phyloP scores from a whole-genome alignment of 495 filamentous ascomycete species.

The Extremus antarcticus region DNA sequence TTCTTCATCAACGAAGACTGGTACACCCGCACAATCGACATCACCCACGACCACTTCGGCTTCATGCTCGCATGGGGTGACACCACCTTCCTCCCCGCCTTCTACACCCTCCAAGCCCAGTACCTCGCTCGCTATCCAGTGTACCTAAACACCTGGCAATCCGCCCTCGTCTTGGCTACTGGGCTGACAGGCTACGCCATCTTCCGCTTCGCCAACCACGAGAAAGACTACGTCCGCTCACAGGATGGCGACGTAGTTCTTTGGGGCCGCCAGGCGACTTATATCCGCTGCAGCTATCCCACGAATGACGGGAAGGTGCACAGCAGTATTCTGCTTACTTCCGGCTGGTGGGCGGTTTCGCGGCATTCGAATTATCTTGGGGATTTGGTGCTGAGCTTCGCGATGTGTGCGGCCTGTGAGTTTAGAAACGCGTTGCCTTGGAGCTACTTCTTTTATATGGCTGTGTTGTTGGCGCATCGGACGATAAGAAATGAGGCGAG shows the following conservation, averaged over 20 bases:
- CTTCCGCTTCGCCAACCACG: conserved; percentile 39
- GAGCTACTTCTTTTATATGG: conserved; percentile 40
- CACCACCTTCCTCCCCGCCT: conserved; percentile 34
- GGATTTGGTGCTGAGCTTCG: conserved; percentile 36
- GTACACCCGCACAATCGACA: conserved; percentile 44
- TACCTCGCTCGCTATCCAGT: conserved; percentile 38
- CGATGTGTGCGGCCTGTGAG: conserved; percentile 36
- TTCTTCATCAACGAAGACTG: conserved; percentile 44
- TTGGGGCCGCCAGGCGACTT: conserved; percentile 34
- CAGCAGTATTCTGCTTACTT: not conserved
- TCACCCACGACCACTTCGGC: conserved; percentile 42
- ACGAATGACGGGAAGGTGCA: conserved; percentile 31
- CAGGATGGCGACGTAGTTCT: conserved; percentile 34
- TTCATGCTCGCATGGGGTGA: conserved; percentile 43
- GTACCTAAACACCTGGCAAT: conserved; percentile 23
- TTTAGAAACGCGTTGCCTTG: conserved; percentile 33
- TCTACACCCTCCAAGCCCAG: conserved; percentile 42
- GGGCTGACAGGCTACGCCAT: conserved; percentile 36
- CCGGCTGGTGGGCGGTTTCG: conserved; percentile 39
- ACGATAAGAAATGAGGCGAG: conserved; percentile 33
- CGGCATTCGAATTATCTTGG: conserved; percentile 42
- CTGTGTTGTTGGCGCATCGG: conserved; percentile 28
- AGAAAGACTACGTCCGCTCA: conserved; percentile 37
- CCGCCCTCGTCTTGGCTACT: conserved; percentile 23
- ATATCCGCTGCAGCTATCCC: conserved; percentile 31